A percentile compares a stretch with the other conserved stretches of the same genome.
Evolutionary conservation across 2,329 filamentous ascomycete genomes (phyloP).

Genomic region (Aspergillus ustus): DNA sequence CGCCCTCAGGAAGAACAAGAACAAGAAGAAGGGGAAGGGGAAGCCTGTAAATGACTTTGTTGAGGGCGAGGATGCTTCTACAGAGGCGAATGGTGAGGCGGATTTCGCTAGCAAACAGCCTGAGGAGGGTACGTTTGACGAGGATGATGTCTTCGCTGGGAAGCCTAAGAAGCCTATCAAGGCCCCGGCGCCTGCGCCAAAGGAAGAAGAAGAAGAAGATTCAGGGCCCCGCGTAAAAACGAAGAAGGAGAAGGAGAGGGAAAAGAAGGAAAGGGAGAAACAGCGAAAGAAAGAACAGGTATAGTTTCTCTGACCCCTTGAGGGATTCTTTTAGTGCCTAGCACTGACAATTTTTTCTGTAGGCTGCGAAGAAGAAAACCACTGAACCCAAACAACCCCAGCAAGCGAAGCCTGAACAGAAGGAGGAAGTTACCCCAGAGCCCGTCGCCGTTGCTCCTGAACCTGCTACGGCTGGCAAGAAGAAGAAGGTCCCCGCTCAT

Average conservation of each 20-base stretch:
- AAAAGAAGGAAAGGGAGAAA: constrained; percentile 98
- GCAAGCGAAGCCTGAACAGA: constrained; percentile 37
- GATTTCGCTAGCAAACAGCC: constrained; percentile 71
- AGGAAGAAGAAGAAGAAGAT: constrained; percentile 51
- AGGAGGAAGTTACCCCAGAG: constrained; percentile 52
- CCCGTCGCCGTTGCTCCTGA: constrained; percentile 45
- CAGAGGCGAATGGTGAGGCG: constrained; percentile 40
- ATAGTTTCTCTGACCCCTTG: constrained; percentile 31
- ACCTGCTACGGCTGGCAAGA: constrained; percentile 66
- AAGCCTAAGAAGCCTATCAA: constrained; percentile 57
- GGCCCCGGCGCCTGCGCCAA: constrained; percentile 53
- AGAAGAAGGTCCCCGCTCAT: constrained; percentile 78
- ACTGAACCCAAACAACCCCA: constrained; percentile 42
- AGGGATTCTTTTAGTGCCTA: constrained; percentile 5
- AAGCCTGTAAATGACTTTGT: constrained; percentile 73
- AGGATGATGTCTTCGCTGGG: constrained; percentile 84
- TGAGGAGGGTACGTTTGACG: constrained; percentile 77
- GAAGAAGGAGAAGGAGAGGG: constrained; percentile 97
- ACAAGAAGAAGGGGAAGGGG: constrained; percentile 90
- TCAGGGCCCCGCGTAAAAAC: constrained; percentile 76
- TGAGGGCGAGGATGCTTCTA: constrained; percentile 66
- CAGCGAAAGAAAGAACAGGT: constrained; percentile 98
- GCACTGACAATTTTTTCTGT: constrained; percentile 15
- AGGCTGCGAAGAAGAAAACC: constrained; percentile 86
- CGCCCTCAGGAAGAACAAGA: constrained; percentile 78